phyloP scores from a whole-genome alignment of 352 stramenopile genomes.

The Achlya hypogyna region DNA sequence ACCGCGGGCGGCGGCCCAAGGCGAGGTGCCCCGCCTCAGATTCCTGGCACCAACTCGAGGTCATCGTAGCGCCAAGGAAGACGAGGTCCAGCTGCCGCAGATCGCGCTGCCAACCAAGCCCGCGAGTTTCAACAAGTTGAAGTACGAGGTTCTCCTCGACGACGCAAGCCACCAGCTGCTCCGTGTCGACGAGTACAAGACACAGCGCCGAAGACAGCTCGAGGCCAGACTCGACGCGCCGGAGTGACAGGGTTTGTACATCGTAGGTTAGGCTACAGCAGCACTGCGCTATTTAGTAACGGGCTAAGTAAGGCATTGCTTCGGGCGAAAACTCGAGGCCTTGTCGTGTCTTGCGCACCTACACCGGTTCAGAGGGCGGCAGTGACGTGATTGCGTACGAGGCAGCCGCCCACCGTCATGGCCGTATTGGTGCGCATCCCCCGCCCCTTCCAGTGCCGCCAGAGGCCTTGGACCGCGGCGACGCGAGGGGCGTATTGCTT shows the following conservation, averaged over 20 bases:
- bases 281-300: too few relatives aligned
- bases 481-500: slow-evolving; percentile 53
- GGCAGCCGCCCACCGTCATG: neutral
- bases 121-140: neutral
- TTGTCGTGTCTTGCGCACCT: neutral
- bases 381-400: neutral
- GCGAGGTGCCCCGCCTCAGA: neutral
- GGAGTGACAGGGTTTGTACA: too few relatives aligned
- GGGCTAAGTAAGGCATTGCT: too few relatives aligned
- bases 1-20: too few relatives aligned
- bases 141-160: neutral
- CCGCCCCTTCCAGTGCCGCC: neutral
- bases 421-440: neutral
- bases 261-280: too few relatives aligned
- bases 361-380: neutral
- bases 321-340: neutral
- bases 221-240: neutral
- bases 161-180: neutral
- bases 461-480: slow-evolving; percentile 36
- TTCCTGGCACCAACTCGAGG: neutral
- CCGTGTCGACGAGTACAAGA: neutral
- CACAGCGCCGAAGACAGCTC: neutral
- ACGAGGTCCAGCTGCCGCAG: neutral
- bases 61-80: neutral
- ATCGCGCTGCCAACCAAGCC: neutral